These are phyloP conservation scores for Candida ortonii DNA, from an alignment of 805 yeast genomes.

Conservation along the genomic window DNA sequence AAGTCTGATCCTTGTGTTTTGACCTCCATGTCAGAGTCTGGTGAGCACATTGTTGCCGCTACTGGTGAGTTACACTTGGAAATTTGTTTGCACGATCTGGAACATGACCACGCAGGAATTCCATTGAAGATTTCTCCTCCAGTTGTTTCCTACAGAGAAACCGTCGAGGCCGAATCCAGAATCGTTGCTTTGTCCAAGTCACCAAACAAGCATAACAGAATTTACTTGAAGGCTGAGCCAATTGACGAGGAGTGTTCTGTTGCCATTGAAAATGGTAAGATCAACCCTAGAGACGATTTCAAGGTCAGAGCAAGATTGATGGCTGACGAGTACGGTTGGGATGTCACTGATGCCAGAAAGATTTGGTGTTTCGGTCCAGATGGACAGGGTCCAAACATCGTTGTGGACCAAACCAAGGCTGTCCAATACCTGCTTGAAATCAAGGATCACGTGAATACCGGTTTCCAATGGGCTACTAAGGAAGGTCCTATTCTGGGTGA, in stretches of 20 bases:
- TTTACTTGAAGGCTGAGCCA: conserved; percentile 96
- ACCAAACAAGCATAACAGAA: conserved; percentile 99
- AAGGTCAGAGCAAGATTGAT: conserved; percentile 97
- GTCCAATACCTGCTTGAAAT: conserved; percentile 98
- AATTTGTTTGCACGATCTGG: conserved; percentile 93
- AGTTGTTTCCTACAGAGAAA: conserved; percentile 98
- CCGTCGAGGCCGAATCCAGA: conserved; percentile 89
- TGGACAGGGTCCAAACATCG: conserved; percentile 97
- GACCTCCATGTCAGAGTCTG: conserved; percentile 82
- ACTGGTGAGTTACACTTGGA: conserved; percentile 99
- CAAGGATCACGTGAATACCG: conserved; percentile 99
- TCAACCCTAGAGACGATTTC: conserved; percentile 95
- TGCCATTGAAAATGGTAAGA: conserved; percentile 91
- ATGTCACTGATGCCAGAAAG: conserved; percentile 99
- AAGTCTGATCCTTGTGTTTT: conserved; percentile 99
- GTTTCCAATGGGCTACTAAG: conserved; percentile 99
- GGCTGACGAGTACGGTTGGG: conserved; percentile 99
- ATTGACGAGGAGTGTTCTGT: conserved; percentile 85
- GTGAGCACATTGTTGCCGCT: conserved; percentile 99
- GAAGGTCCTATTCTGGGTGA: conserved; percentile 99
- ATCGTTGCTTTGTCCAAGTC: conserved; percentile 97
- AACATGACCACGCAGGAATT: conserved; percentile 99
- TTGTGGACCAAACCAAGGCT: conserved; percentile 99
- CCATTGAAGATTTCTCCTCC: conserved; percentile 98
- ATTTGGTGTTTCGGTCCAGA: conserved; percentile 99